Conservation (phyloP, 768 basidiomycete genomes). For the Leccinum barrowsii region DNA sequence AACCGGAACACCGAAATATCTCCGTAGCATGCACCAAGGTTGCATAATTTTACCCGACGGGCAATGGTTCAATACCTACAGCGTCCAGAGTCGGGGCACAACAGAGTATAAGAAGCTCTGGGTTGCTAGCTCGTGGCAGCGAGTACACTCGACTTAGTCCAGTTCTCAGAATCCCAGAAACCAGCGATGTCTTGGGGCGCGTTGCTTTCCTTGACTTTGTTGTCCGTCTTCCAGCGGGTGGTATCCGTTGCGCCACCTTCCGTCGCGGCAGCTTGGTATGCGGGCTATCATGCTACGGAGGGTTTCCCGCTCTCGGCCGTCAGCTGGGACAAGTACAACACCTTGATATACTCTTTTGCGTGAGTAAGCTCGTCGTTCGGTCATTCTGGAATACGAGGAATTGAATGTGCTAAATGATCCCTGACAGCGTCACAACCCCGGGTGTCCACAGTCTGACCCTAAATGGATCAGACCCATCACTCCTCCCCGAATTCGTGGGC, state of each 20-base stretch:
- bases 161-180: neutral
- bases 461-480: slow-evolving; percentile 40
- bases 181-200: neutral
- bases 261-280: slow-evolving; percentile 58
- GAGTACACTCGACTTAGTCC: neutral
- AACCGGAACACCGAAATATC: neutral
- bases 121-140: neutral
- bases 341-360: slow-evolving; percentile 68
- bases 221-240: neutral
- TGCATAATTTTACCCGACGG: neutral
- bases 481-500: slow-evolving; percentile 58
- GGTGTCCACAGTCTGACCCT: slow-evolving; percentile 31
- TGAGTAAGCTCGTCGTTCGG: slow-evolving; percentile 17
- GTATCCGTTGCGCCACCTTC: neutral
- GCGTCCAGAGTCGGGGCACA: neutral
- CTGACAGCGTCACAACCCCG: slow-evolving; percentile 32
- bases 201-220: neutral
- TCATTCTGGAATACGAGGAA: no score
- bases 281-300: slow-evolving; percentile 56
- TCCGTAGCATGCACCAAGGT: neutral
- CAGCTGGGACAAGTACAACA: slow-evolving; percentile 65
- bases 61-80: neutral
- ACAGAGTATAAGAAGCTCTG: slow-evolving; percentile 6
- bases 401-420: neutral
- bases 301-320: slow-evolving; percentile 52